Conservation (phyloP, 176 grass and related monocot genomes). For the Secale cereale region DNA sequence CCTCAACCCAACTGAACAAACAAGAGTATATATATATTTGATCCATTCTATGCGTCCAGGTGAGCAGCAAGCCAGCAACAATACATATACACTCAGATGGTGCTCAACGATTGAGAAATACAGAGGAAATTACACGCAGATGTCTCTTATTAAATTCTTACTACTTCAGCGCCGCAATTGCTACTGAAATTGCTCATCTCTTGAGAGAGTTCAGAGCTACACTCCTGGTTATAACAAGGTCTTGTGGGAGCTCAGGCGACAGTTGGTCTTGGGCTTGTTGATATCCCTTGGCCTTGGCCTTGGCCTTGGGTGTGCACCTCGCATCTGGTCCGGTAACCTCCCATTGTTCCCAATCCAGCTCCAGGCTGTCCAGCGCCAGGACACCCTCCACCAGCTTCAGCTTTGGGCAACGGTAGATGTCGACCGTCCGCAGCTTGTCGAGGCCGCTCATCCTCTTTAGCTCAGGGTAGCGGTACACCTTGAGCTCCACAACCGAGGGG, state of each 20-base stretch:
- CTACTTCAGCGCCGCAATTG: no score
- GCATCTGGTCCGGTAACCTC: background rate
- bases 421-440: background rate
- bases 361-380: background rate
- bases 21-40: no score
- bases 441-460: background rate
- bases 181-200: no score
- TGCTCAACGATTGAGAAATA: no score
- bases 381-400: background rate
- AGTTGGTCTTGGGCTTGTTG: no score
- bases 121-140: no score
- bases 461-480: background rate
- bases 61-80: no score
- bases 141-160: no score
- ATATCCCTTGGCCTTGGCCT: background rate
- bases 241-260: background rate
- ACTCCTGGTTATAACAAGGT: background rate
- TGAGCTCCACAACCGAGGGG: background rate
- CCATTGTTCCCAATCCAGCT: background rate
- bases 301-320: background rate
- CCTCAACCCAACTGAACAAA: no score
- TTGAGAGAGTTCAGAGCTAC: background rate
- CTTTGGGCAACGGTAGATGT: background rate
- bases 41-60: no score
- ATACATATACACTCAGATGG: no score